These are phyloP conservation scores for Xylaria cubensis DNA, from an alignment of 495 filamentous ascomycete species.

Conservation along the genomic window DNA sequence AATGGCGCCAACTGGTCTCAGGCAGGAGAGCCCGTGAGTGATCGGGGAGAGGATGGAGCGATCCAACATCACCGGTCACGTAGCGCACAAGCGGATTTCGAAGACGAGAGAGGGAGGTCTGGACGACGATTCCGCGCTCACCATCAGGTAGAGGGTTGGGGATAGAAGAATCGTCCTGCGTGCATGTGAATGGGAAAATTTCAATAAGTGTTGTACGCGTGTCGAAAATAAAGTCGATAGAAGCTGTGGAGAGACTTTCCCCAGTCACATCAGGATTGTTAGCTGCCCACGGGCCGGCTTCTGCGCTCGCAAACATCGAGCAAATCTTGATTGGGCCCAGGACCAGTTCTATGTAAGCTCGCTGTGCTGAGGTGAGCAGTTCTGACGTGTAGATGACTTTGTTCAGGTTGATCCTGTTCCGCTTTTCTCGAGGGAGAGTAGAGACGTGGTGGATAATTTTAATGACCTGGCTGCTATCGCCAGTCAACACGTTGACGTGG, in stretches of 20 bases:
- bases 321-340: slow-evolving; percentile 34
- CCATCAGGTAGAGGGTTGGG: slow-evolving; percentile 32
- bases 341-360: slow-evolving; percentile 14
- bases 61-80: slow-evolving; percentile 47
- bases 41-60: slow-evolving; percentile 39
- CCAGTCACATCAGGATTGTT: slow-evolving; percentile 34
- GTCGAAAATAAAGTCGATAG: slow-evolving; percentile 45
- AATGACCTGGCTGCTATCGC: slow-evolving; percentile 39
- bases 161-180: not conserved
- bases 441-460: slow-evolving; percentile 38
- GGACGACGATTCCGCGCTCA: slow-evolving; percentile 41
- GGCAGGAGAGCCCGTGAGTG: slow-evolving; percentile 11
- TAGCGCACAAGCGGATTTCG: slow-evolving; percentile 51
- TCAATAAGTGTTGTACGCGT: slow-evolving; percentile 40
- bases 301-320: slow-evolving; percentile 41
- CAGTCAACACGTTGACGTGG: slow-evolving; percentile 38
- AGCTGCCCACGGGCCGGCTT: slow-evolving; percentile 40
- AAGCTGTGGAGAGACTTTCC: not conserved
- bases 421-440: slow-evolving; percentile 23
- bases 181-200: slow-evolving; percentile 34
- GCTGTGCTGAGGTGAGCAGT: slow-evolving; percentile 31
- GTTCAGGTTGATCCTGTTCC: slow-evolving; percentile 23
- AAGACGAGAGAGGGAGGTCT: slow-evolving; percentile 46
- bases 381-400: slow-evolving; percentile 45
- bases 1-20: slow-evolving; percentile 20